Evolutionary conservation across 176 grass and related monocot species (phyloP).

Genomic region (Guadua angustifolia): DNA sequence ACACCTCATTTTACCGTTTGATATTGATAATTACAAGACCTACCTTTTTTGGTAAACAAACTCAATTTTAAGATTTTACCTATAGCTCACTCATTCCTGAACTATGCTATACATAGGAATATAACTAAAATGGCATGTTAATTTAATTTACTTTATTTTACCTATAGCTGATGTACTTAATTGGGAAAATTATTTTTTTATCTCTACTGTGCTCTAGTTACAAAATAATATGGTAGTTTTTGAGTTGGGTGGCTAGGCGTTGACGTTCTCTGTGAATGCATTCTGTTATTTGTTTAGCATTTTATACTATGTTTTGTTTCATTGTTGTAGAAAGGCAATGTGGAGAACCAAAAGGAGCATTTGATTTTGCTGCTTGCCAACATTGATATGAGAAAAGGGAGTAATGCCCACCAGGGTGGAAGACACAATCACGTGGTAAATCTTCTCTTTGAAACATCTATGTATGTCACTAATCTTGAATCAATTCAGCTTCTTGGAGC

Average conservation of each 20-base stretch:
- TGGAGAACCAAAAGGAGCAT: constrained; percentile 97
- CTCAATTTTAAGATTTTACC: too few relatives aligned
- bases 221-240: not conserved
- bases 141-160: not conserved
- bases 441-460: constrained; percentile 14
- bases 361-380: constrained; percentile 98
- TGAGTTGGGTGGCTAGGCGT: not conserved
- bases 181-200: not conserved
- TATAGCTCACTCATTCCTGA: not conserved
- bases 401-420: constrained; percentile 11
- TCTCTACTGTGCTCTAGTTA: not conserved
- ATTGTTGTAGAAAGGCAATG: constrained; percentile 78
- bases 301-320: constrained; percentile 43
- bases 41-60: too few relatives aligned
- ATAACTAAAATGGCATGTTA: not conserved
- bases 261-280: not conserved
- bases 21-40: too few relatives aligned
- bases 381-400: constrained; percentile 59
- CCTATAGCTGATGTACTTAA: not conserved
- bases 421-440: constrained; percentile 45
- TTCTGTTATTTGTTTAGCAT: constrained; percentile 28
- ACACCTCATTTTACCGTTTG: too few relatives aligned
- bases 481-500: constrained; percentile 4
- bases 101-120: not conserved
- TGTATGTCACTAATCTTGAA: constrained; percentile 21